phyloP scores from a whole-genome alignment of 306 rosid genomes.

The Psophocarpus tetragonolobus region DNA sequence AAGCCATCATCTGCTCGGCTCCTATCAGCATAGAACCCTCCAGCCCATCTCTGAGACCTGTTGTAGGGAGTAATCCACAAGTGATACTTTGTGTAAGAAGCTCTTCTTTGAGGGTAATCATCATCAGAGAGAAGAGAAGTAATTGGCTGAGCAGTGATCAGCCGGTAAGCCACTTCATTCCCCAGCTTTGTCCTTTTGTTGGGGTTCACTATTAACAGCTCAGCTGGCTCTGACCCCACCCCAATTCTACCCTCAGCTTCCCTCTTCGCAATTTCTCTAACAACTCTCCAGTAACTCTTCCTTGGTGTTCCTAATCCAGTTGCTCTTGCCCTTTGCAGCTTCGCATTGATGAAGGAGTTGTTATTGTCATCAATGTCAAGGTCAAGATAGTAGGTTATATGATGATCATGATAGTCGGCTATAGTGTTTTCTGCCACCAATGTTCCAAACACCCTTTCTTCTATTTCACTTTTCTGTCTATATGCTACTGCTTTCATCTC shows the following conservation, averaged over 20 bases:
- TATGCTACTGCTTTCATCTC: slow-evolving; percentile 67
- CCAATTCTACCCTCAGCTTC: slow-evolving; percentile 64
- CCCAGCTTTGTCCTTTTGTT: slow-evolving; percentile 61
- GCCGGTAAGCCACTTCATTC: slow-evolving; percentile 76
- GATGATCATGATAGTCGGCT: slow-evolving; percentile 75
- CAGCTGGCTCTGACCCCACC: slow-evolving; percentile 63
- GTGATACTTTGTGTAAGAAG: slow-evolving; percentile 70
- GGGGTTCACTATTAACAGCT: slow-evolving; percentile 68
- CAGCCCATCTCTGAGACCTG: slow-evolving; percentile 82
- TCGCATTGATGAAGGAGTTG: slow-evolving; percentile 71
- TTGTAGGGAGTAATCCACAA: slow-evolving; percentile 84
- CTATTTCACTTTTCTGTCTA: slow-evolving; percentile 43
- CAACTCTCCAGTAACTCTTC: slow-evolving; percentile 77
- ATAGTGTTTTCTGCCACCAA: slow-evolving; percentile 70
- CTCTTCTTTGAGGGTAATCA: slow-evolving; percentile 76
- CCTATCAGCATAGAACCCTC: slow-evolving; percentile 76
- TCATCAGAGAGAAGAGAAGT: slow-evolving; percentile 59
- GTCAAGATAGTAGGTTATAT: slow-evolving; percentile 72
- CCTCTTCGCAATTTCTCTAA: slow-evolving; percentile 53
- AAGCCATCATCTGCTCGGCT: slow-evolving; percentile 87
- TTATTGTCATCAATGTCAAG: slow-evolving; percentile 66
- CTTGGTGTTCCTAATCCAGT: slow-evolving; percentile 48
- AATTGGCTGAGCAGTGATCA: slow-evolving; percentile 58
- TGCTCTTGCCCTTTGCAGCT: slow-evolving; percentile 40
- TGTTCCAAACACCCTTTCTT: slow-evolving; percentile 50